phyloP scores from a whole-genome alignment of 2,329 filamentous ascomycete genomes.

The Xenosphaeropsis pyriputrescens region DNA sequence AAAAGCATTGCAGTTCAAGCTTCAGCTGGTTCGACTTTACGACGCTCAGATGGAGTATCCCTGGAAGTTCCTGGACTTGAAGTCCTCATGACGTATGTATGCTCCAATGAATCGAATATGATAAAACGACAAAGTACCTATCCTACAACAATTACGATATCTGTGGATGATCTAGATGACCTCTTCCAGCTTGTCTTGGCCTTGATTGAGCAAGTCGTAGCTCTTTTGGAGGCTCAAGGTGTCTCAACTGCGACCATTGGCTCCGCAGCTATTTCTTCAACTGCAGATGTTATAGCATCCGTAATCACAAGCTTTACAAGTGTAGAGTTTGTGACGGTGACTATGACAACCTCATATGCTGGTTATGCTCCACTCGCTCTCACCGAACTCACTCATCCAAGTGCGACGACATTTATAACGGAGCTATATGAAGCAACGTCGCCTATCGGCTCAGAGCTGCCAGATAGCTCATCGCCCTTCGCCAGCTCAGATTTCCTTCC shows the following conservation, averaged over 20 bases:
- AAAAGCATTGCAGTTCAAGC: constrained; percentile 1
- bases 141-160: background rate
- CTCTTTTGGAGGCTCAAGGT: background rate
- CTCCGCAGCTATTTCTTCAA: background rate
- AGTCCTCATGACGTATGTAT: background rate
- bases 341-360: background rate
- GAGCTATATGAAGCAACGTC: no score
- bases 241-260: background rate
- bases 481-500: no score
- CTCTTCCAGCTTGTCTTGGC: background rate
- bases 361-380: no score
- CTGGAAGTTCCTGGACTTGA: background rate
- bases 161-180: background rate
- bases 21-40: background rate
- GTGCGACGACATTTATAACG: no score
- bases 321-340: background rate
- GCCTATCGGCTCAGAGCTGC: no score
- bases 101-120: background rate
- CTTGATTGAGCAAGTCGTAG: background rate
- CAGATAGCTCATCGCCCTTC: no score
- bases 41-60: background rate
- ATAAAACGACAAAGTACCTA: background rate
- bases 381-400: no score
- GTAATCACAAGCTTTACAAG: background rate
- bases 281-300: background rate